These are phyloP conservation scores for Candida sp. DNA, from an alignment of 1,139 yeast genomes.

Conservation along the genomic window DNA sequence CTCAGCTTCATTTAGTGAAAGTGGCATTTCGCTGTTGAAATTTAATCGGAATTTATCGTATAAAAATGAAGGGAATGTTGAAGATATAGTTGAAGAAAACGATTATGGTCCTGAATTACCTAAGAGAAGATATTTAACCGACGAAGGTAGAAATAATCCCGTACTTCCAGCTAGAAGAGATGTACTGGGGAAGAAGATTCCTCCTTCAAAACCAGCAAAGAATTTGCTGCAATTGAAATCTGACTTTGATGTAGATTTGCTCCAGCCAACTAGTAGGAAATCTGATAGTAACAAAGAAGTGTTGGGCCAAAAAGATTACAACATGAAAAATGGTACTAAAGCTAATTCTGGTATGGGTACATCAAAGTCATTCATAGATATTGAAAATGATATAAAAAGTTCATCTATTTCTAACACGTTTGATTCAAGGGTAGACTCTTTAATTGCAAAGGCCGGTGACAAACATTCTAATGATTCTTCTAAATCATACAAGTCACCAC, in stretches of 20 bases:
- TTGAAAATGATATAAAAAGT: slow-evolving; percentile 15
- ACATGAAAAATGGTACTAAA: not conserved
- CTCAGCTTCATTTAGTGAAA: slow-evolving; percentile 2
- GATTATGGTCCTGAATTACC: slow-evolving; percentile 7
- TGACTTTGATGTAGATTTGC: slow-evolving; percentile 15
- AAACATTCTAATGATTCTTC: not conserved
- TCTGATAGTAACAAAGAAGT: slow-evolving; percentile 3
- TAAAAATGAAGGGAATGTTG: slow-evolving; percentile 2
- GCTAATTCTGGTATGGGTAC: not conserved
- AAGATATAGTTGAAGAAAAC: slow-evolving; percentile 5
- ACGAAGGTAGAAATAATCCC: slow-evolving; percentile 7
- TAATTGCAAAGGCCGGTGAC: too few relatives aligned
- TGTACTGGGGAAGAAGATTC: slow-evolving; percentile 2
- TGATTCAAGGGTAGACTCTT: not conserved
- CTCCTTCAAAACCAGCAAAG: slow-evolving; percentile 12
- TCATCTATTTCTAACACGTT: slow-evolving; percentile 4
- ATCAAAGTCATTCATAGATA: slow-evolving; percentile 16
- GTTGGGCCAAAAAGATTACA: slow-evolving; percentile 1
- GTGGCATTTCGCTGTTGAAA: slow-evolving; percentile 2
- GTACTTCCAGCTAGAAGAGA: slow-evolving; percentile 11
- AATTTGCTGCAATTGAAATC: not conserved
- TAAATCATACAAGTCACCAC: not conserved
- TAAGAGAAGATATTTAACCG: slow-evolving; percentile 8
- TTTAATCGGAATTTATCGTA: not conserved
- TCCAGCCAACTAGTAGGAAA: slow-evolving; percentile 18